These are phyloP conservation scores for Fonsecaea monophora DNA, from an alignment of 2,329 filamentous ascomycete genomes.

Conservation along the genomic window DNA sequence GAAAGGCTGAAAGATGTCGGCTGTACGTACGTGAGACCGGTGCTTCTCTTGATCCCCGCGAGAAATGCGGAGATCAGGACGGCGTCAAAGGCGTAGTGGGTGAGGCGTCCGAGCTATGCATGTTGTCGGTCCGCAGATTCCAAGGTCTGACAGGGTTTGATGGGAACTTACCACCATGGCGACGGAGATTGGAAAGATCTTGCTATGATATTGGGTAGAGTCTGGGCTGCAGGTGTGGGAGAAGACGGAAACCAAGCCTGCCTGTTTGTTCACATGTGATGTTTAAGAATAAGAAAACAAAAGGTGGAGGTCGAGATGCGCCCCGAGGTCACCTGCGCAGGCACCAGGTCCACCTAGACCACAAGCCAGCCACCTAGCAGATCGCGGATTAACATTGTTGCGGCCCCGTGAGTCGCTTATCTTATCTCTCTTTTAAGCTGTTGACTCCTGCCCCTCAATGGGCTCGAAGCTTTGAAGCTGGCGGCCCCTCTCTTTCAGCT, in stretches of 20 bases:
- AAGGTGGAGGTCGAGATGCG: slow-evolving; percentile 2
- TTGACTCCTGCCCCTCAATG: slow-evolving; percentile 3
- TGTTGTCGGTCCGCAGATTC: slow-evolving; percentile 64
- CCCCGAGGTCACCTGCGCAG: slow-evolving; percentile 1
- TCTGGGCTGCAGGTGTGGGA: neutral
- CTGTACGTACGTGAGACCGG: slow-evolving; percentile 91
- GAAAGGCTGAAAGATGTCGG: slow-evolving; percentile 48
- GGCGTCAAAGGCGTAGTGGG: slow-evolving; percentile 95
- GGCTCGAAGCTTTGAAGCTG: slow-evolving; percentile 5
- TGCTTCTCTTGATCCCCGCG: slow-evolving; percentile 95
- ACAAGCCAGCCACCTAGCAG: neutral
- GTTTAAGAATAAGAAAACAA: slow-evolving; percentile 7
- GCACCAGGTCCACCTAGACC: neutral
- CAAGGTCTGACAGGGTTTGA: slow-evolving; percentile 65
- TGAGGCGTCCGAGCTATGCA: slow-evolving; percentile 84
- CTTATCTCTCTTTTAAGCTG: slow-evolving; percentile 11
- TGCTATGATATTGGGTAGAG: slow-evolving; percentile 8
- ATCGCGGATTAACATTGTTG: slow-evolving; percentile 20
- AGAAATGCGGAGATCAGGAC: slow-evolving; percentile 95
- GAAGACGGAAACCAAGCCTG: slow-evolving; percentile 3
- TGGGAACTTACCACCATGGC: slow-evolving; percentile 51
- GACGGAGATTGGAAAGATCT: slow-evolving; percentile 27
- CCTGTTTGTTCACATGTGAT: slow-evolving; percentile 25
- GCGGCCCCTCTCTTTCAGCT: slow-evolving; percentile 20
- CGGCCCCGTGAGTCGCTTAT: slow-evolving; percentile 6